Conservation (phyloP, 2,329 filamentous ascomycete genomes). For the Graphilbum ipis-grandicollis region DNA sequence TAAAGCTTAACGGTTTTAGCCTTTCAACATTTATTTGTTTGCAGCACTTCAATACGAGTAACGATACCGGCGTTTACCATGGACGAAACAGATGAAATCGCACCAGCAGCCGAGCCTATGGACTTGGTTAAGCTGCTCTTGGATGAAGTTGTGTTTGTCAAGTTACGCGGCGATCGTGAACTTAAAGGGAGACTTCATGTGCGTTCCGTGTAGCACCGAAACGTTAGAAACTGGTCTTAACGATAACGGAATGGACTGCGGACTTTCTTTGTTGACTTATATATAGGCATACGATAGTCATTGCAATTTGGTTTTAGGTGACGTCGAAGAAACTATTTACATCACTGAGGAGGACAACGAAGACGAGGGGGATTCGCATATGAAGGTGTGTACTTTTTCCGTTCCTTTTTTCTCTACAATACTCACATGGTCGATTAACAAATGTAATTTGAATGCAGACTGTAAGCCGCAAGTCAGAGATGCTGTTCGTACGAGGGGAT, state of each 20-base stretch:
- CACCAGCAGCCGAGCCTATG: slow-evolving; percentile 73
- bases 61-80: slow-evolving; percentile 35
- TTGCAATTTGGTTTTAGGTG: slow-evolving; percentile 89
- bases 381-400: slow-evolving; percentile 39
- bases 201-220: background rate
- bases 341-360: slow-evolving; percentile 76
- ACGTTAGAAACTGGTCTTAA: no score
- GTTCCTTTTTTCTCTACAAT: slow-evolving; percentile 1
- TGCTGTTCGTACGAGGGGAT: slow-evolving; percentile 78
- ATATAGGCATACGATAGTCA: slow-evolving; percentile 89
- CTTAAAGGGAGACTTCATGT: slow-evolving; percentile 84
- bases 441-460: slow-evolving; percentile 42
- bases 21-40: no score
- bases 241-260: no score
- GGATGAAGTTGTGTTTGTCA: slow-evolving; percentile 93
- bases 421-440: background rate
- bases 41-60: no score
- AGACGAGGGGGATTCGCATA: slow-evolving; percentile 36
- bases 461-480: slow-evolving; percentile 91
- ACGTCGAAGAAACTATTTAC: slow-evolving; percentile 96
- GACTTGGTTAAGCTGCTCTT: slow-evolving; percentile 89
- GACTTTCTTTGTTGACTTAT: no score
- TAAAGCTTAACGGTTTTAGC: no score
- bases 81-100: slow-evolving; percentile 59
- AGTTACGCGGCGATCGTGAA: slow-evolving; percentile 88